Evolutionary conservation across 2,329 filamentous ascomycete species (phyloP), one percentile per base, ranked within the genome.

Genomic region (Hysterium pulicare): DNA sequence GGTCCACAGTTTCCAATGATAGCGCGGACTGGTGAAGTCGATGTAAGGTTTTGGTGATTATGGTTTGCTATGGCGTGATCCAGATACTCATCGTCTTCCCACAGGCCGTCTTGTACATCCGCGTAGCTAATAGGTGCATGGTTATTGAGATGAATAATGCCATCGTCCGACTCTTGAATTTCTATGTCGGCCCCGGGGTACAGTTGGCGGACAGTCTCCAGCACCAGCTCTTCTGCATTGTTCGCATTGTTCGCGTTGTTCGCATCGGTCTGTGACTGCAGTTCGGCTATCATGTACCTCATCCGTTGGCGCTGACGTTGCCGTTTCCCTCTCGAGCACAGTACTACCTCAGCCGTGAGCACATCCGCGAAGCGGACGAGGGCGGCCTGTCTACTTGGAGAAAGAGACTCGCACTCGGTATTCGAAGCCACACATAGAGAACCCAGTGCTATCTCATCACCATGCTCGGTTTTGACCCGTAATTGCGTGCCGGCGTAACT

Each of bases 341-440:
- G 63, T 11, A 73, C 51, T 10, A 74, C 65, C 23, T 74, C 71
- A 4, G 62, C 55, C 2, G 70, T 62, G 1, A 74, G 52, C 64
- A 65, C 61, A 36, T 69, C 64, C 1, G 67, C 66, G 33, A 68
- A 60, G n/a, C 61, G 61, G 5, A 60, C 55, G 17, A 70, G 40
- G 5, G 64, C 49, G n/a, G 45, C 51, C 43, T 69, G 64, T 41
- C 68, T 59, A 4, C 45, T 40, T 21, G 44, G 43, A 5, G 61
- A 55, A 3, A 73, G 56, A 0, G 57, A 54, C 1, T 60, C 54
- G 23, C 64, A 61, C 2, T 47, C 50, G 3, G 61, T 62, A 5
- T 59, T 62, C 0, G 67, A 73, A 5, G 66, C 66, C 11, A 74
- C 63, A n/a, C 71, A 73, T 3, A 74, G 51, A 1, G 70, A 68